These are phyloP conservation scores for Trifolium pratense DNA, from an alignment of 306 rosid species.

Conservation along the genomic window DNA sequence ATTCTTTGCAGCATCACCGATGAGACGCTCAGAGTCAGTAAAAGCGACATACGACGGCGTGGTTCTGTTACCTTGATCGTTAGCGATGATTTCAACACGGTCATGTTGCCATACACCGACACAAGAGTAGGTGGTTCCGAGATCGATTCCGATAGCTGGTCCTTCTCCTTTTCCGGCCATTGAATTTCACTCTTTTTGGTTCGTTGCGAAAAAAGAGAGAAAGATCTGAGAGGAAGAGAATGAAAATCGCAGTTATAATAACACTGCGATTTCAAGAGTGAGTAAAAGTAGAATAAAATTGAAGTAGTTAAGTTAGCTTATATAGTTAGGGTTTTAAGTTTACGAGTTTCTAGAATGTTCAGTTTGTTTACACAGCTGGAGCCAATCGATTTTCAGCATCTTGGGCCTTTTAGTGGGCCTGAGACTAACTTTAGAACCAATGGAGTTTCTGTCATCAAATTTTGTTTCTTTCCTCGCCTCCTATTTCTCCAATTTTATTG, in stretches of 20 bases:
- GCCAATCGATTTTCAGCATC: not conserved
- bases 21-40: constrained; percentile 60
- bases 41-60: constrained; percentile 72
- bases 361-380: too few species aligned
- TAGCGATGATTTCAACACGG: constrained; percentile 72
- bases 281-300: too few species aligned
- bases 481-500: not conserved
- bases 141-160: constrained; percentile 79
- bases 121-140: constrained; percentile 72
- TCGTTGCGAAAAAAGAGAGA: not conserved
- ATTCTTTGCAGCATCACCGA: constrained; percentile 76
- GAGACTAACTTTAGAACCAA: not conserved
- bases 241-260: constrained; percentile 2
- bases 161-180: constrained; percentile 78
- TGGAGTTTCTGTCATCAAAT: not conserved
- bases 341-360: too few species aligned
- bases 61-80: constrained; percentile 73
- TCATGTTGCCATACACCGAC: constrained; percentile 82
- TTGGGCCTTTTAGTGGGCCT: not conserved
- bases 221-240: not conserved
- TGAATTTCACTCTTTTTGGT: not conserved
- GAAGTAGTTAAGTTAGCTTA: too few species aligned
- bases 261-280: too few species aligned
- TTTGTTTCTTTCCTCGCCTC: not conserved
- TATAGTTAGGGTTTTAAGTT: too few species aligned